Base-by-base conservation (phyloP, 768 basidiomycete species). In the Fomitopsis serialis region DNA sequence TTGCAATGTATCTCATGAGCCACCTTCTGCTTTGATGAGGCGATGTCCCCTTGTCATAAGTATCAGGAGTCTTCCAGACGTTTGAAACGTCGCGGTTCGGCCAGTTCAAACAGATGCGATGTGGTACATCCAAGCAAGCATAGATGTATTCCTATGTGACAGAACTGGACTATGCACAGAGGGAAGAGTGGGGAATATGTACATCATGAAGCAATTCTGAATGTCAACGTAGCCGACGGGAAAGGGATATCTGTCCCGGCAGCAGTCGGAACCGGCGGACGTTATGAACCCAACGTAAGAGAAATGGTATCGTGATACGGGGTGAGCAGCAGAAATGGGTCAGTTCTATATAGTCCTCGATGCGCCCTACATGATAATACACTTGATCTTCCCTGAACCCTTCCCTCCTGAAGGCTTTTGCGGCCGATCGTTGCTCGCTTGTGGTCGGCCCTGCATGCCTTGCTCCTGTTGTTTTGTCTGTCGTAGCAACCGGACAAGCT, bases 401-500 rank as follows among this genome's bases (percentile, higher is more conserved):
- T 40, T 40, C 15, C 37, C 37, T 40, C n/a, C n/a, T n/a, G 34
- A 35, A 35, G 37, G 37, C 15, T 40, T 40, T 15, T 40, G 37
- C 15, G 37, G 37, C 37, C 37, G 37, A 40, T 40, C 37, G 19
- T 40, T 15, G 9, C 34, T 35, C 51, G 60, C 50, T 54, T 63
- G 62, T 58, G 56, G 45, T 24, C 59, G 63, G 35, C 61, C 61
- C 52, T 63, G 58, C 27, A 59, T 54, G 37, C 82, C 77, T 71
- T 75, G 68, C 66, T 82, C 76, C 58, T 64, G 52, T 58, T 70
- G 69, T 70, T 78, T 78, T 66, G 84, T 87, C 62, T 81, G 76
- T 74, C 90, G 88, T 67, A 93, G 76, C 45, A 81, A 79, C 55
- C 90, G 87, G 53, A 98, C 92, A 56, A 96, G 81, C 59, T 79